phyloP scores from a whole-genome alignment of 441 rosid genomes.

The Monsonia emarginata region DNA sequence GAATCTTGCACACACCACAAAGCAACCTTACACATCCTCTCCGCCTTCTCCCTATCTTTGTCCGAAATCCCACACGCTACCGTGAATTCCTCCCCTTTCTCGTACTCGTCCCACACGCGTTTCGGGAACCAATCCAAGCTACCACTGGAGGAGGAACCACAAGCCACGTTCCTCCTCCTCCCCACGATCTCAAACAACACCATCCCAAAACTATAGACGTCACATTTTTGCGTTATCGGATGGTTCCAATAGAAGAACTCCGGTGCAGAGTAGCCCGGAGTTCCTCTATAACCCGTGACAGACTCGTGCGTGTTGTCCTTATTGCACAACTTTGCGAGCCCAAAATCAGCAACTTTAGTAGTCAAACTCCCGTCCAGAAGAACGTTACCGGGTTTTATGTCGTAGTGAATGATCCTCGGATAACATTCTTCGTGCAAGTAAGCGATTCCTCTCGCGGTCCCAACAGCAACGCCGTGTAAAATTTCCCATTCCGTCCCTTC shows the following conservation, averaged over 20 bases:
- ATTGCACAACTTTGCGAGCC: slow-evolving; percentile 18
- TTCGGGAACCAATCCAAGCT: slow-evolving; percentile 13
- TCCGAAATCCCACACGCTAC: slow-evolving; percentile 9
- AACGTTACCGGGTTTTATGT: slow-evolving; percentile 23
- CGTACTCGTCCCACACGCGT: slow-evolving; percentile 11
- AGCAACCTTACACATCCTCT: slow-evolving; percentile 10
- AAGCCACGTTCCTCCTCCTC: slow-evolving; percentile 7
- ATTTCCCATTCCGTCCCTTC: slow-evolving; percentile 5
- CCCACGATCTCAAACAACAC: slow-evolving; percentile 11
- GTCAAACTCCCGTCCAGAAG: slow-evolving; percentile 16
- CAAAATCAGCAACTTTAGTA: slow-evolving; percentile 20
- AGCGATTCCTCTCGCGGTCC: slow-evolving; percentile 15
- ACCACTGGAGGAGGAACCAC: background rate
- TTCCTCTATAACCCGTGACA: slow-evolving; percentile 13
- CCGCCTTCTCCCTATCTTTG: slow-evolving; percentile 1
- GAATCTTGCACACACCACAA: slow-evolving; percentile 17
- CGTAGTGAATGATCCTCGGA: slow-evolving; percentile 21
- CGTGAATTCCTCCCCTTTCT: slow-evolving; percentile 10
- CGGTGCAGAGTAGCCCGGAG: slow-evolving; percentile 16
- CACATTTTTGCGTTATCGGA: slow-evolving; percentile 4
- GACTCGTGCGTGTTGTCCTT: slow-evolving; percentile 4
- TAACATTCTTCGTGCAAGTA: slow-evolving; percentile 24
- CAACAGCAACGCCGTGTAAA: slow-evolving; percentile 7
- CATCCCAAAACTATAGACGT: slow-evolving; percentile 20
- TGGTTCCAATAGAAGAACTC: background rate